Evolutionary conservation across 768 basidiomycete species (phyloP).

Genomic region (Boletellus ananiceps): DNA sequence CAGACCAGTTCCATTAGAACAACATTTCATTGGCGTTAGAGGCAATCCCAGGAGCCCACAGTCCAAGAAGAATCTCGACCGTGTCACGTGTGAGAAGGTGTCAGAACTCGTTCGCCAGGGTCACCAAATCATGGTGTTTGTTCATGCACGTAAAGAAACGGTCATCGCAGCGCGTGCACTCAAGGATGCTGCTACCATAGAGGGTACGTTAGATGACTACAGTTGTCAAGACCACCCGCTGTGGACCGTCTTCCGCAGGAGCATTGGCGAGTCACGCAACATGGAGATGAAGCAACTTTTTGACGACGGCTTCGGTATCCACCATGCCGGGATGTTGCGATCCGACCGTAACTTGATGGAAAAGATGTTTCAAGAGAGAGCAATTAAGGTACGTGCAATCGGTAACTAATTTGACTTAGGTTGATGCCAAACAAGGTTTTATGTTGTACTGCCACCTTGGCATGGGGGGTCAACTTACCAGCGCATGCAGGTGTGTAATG

Average conservation of each 20-base stretch:
- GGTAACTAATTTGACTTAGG: neutral
- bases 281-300: conserved; percentile 97
- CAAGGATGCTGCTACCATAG: conserved; percentile 66
- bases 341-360: conserved; percentile 95
- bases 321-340: conserved; percentile 97
- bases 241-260: conserved; percentile 69
- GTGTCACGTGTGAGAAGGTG: conserved; percentile 87
- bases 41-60: conserved; percentile 76
- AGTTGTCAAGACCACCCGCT: conserved; percentile 78
- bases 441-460: conserved; percentile 96
- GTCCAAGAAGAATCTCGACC: conserved; percentile 83
- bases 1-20: conserved; percentile 92
- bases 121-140: conserved; percentile 99
- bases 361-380: conserved; percentile 83
- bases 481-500: conserved; percentile 79
- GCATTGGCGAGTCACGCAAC: conserved; percentile 78
- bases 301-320: conserved; percentile 90
- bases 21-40: conserved; percentile 91
- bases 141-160: conserved; percentile 96
- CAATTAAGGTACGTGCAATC: conserved; percentile 68
- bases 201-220: conserved; percentile 74
- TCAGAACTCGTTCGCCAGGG: conserved; percentile 82
- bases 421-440: conserved; percentile 58
- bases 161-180: conserved; percentile 85
- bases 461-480: conserved; percentile 99